phyloP scores from a whole-genome alignment of 2,329 filamentous ascomycete species.

The Neopestalotiopsis rosae region DNA sequence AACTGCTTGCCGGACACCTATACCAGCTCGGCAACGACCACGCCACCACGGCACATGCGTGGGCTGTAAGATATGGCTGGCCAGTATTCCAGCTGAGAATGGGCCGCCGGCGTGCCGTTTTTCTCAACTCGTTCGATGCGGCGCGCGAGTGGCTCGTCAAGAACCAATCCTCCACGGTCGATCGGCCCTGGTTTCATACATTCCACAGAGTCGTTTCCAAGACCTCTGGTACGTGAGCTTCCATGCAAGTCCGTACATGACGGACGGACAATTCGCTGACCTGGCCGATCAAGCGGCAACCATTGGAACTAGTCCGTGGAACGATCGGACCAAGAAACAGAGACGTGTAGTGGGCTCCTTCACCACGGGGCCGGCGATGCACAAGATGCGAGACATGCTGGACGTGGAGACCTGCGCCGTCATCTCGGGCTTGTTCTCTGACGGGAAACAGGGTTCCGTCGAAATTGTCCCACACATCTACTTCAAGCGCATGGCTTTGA shows the following conservation, averaged over 20 bases:
- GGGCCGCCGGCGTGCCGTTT: background rate
- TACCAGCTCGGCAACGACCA: background rate
- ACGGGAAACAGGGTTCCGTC: background rate
- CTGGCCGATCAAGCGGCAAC: background rate
- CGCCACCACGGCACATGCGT: background rate
- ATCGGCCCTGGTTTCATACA: slow-evolving; percentile 3
- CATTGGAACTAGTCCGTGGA: slow-evolving; percentile 4
- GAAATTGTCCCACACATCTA: background rate
- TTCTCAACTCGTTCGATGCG: background rate
- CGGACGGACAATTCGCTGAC: background rate
- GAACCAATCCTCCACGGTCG: background rate
- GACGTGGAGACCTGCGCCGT: background rate
- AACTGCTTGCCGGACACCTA: background rate
- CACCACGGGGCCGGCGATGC: background rate
- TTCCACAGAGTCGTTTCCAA: background rate
- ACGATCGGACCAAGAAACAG: slow-evolving; percentile 3
- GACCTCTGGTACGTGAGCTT: background rate
- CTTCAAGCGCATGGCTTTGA: background rate
- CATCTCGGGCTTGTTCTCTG: background rate
- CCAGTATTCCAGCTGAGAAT: background rate
- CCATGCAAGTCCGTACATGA: background rate
- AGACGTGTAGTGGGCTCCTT: background rate
- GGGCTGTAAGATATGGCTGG: background rate
- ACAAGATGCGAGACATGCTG: slow-evolving; percentile 1
- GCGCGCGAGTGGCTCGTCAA: slow-evolving; percentile 1